Base-by-base conservation (phyloP, 2,329 filamentous ascomycete species). In the Alternaria sp. region DNA sequence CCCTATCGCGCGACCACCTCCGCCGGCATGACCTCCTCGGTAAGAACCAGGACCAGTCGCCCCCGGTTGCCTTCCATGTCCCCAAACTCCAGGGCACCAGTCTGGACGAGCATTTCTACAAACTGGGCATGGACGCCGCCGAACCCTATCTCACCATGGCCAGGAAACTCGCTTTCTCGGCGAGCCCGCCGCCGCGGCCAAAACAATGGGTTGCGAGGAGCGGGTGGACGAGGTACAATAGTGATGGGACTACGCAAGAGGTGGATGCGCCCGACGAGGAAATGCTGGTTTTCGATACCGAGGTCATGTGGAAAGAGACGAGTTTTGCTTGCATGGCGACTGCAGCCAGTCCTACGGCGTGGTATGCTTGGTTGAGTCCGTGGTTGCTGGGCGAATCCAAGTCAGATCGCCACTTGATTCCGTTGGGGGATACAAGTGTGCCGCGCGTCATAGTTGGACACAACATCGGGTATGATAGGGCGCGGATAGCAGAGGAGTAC, bases 341-440 rank as follows among this genome's bases (percentile, higher is more conserved):
- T 76, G 95, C 96, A 14, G 92, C 90, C 18, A 93, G 93, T 68
- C 90, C 92, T 0, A 94, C 89, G 3, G 90, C 93, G 30, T 99
- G 96, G 96, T 99, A 99, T 81, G 92, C 90, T 0, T 99, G 95
- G 95, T 80, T 99, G 54, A 99, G 95, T 12, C 95, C 95, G 0
- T 99, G 94, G 94, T 82, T 99, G 36, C 81, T 99, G 18, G 92
- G 89, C 30, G 92, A 98, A 81, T 90, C 92, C 30, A 92, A 98
- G 81, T 90, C 92, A 1, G 83, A 91, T 72, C 86, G 88, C 49
- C 94, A 99, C 62, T 82, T 99, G 12, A 90, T 99, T 50, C 93
- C 96, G 0, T 81, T 99, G 7, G 96, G 95, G 30, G 90, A 97
- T 70, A 87, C 90, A 8, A 83, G 82, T 2, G 85, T 87, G 64